These are phyloP conservation scores for Cordyceps sp. DNA, from an alignment of 2,329 filamentous ascomycete genomes.

Conservation along the genomic window DNA sequence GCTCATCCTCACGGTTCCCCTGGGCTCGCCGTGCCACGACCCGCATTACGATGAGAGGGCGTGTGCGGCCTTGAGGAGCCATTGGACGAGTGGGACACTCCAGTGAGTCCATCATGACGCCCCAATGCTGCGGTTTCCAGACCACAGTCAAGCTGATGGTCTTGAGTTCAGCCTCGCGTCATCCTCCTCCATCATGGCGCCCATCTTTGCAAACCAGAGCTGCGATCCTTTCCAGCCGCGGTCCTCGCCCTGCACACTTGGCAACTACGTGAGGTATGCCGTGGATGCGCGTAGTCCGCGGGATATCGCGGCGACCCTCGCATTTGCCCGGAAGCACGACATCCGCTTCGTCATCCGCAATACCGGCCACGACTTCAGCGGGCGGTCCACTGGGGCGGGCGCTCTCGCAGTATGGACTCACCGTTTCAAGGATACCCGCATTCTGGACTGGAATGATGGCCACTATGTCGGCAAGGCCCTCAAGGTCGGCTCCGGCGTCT, in stretches of 20 bases:
- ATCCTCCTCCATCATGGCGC: slow-evolving; percentile 11
- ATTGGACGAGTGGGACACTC: slow-evolving; percentile 25
- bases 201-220: slow-evolving; percentile 12
- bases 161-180: not conserved
- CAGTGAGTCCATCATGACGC: slow-evolving; percentile 24
- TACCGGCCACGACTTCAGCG: slow-evolving; percentile 37
- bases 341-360: slow-evolving; percentile 33
- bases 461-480: slow-evolving; percentile 34
- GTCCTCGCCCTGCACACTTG: slow-evolving; percentile 20
- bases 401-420: slow-evolving; percentile 24
- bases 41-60: slow-evolving; percentile 24
- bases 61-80: slow-evolving; percentile 23
- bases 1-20: slow-evolving; percentile 33
- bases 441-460: slow-evolving; percentile 21
- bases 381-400: slow-evolving; percentile 38
- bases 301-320: slow-evolving; percentile 7
- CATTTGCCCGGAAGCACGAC: slow-evolving; percentile 17
- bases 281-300: slow-evolving; percentile 9
- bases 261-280: slow-evolving; percentile 19
- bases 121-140: slow-evolving; percentile 5
- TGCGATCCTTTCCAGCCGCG: slow-evolving; percentile 19
- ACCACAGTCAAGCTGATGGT: slow-evolving; percentile 1
- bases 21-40: slow-evolving; percentile 35
- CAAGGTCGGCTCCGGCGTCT: slow-evolving; percentile 36
- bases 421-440: slow-evolving; percentile 21